Percentiles rank a stretch among this genome's conserved stretches.
Conservation (phyloP, 164 flowering plant genomes). For the Chloranthus sessilifolius region DNA sequence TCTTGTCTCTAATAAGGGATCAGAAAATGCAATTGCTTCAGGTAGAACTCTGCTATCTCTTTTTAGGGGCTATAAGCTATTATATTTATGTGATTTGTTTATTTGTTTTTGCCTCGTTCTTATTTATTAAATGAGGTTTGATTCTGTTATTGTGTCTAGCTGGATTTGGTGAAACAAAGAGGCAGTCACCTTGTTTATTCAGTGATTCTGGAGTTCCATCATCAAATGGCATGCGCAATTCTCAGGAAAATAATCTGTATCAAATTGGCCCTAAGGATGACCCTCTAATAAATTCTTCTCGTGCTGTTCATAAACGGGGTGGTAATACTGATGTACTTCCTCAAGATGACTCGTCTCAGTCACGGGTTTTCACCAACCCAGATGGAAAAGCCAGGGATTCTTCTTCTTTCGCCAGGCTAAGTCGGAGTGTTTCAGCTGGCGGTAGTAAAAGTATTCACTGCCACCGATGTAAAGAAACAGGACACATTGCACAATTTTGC, state of each 20-base stretch:
- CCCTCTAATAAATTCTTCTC: conserved; percentile 16
- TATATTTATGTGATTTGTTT: too few relatives aligned
- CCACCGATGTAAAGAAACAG: too few relatives aligned
- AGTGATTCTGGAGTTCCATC: too few relatives aligned
- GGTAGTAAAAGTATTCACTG: too few relatives aligned
- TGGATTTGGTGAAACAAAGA: conserved; percentile 21
- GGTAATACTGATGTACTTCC: conserved; percentile 20
- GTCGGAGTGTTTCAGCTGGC: conserved; percentile 21
- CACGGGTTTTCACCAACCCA: conserved; percentile 27
- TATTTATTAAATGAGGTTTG: too few relatives aligned
- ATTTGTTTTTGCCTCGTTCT: too few relatives aligned
- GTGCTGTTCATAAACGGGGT: conserved; percentile 21
- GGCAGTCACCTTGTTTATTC: too few relatives aligned
- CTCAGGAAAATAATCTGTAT: conserved; percentile 29
- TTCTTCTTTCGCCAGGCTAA: conserved; percentile 14
- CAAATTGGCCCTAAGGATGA: conserved; percentile 39
- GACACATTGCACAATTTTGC: too few relatives aligned
- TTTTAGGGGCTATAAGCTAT: too few relatives aligned
- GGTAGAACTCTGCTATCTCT: conserved; percentile 23
- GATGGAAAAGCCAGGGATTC: conserved; percentile 29
- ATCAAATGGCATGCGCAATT: too few relatives aligned
- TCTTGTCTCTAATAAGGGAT: conserved; percentile 25
- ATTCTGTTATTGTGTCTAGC: too few relatives aligned
- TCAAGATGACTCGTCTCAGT: conserved; percentile 29
- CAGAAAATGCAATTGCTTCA: conserved; percentile 26